phyloP scores from a whole-genome alignment of 345 rosid species.

The Melaleuca alternifolia region DNA sequence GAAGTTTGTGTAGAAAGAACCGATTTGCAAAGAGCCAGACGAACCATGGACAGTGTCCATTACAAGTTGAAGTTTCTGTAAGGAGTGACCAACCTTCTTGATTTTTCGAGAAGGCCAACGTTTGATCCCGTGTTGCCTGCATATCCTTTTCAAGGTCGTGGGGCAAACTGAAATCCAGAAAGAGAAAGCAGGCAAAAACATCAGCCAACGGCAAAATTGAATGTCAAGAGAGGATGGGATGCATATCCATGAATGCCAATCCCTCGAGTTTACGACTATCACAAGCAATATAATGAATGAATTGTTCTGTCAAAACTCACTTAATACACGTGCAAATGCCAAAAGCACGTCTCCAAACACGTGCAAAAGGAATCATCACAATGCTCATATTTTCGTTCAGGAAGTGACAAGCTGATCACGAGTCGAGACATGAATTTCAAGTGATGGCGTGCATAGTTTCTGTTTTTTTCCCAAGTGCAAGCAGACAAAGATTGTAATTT shows the following conservation, averaged over 20 bases:
- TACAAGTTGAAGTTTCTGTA: conserved; percentile 68
- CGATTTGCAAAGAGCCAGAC: conserved; percentile 53
- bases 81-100: conserved; percentile 88
- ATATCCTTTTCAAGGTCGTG: conserved; percentile 91
- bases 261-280: background rate
- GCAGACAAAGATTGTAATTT: background rate
- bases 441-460: background rate
- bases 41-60: conserved; percentile 75
- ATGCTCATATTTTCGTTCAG: background rate
- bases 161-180: conserved; percentile 74
- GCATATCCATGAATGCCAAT: background rate
- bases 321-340: background rate
- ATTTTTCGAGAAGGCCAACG: conserved; percentile 98
- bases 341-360: background rate
- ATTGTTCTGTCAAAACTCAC: background rate
- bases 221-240: background rate
- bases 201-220: background rate
- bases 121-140: conserved; percentile 80
- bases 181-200: background rate
- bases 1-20: conserved; percentile 59
- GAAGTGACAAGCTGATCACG: background rate
- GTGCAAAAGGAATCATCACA: background rate
- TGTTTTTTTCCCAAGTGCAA: background rate
- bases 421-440: background rate
- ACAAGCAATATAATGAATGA: background rate